These are phyloP conservation scores for Chalciporus sp. DNA, from an alignment of 1,284 basidiomycete genomes.

Conservation along the genomic window DNA sequence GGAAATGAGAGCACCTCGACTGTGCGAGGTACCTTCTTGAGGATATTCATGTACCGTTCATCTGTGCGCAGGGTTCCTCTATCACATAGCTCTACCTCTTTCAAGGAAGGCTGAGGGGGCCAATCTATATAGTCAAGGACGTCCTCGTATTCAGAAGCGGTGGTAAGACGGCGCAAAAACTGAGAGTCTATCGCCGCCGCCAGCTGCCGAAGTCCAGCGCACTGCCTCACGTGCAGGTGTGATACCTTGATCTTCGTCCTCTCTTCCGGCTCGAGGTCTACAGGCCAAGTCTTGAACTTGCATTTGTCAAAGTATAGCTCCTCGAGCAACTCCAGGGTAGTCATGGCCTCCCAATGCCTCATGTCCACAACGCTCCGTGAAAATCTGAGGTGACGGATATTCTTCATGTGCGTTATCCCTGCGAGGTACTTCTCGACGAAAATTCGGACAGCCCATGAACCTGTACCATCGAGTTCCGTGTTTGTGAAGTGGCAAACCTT, in stretches of 20 bases:
- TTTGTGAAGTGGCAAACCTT: constrained; percentile 13
- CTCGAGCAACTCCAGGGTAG: constrained; percentile 12
- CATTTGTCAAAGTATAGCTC: constrained; percentile 12
- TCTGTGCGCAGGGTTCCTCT: too few relatives aligned
- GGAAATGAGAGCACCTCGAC: constrained; percentile 4
- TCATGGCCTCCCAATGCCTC: constrained; percentile 17
- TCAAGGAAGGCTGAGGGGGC: constrained; percentile 4
- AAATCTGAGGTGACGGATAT: constrained; percentile 18
- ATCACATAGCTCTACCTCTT: neutral
- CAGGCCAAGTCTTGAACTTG: neutral
- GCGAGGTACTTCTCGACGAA: constrained; percentile 1
- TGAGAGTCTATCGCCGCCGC: neutral
- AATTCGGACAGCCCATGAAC: neutral
- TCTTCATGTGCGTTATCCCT: constrained; percentile 19
- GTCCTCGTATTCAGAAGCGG: neutral
- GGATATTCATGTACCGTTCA: neutral
- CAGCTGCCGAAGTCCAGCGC: neutral
- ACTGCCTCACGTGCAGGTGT: neutral
- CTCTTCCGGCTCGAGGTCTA: neutral
- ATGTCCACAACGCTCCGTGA: constrained; percentile 1
- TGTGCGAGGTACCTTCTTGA: constrained; percentile 1
- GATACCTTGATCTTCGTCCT: constrained; percentile 9
- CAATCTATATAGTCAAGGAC: neutral
- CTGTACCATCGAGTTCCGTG: too few relatives aligned
- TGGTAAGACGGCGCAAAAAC: neutral